Percentiles rank a stretch among this genome's conserved stretches.
Evolutionary conservation across 257 asterid genomes (phyloP).

Genomic region (Lycium ferocissimum): DNA sequence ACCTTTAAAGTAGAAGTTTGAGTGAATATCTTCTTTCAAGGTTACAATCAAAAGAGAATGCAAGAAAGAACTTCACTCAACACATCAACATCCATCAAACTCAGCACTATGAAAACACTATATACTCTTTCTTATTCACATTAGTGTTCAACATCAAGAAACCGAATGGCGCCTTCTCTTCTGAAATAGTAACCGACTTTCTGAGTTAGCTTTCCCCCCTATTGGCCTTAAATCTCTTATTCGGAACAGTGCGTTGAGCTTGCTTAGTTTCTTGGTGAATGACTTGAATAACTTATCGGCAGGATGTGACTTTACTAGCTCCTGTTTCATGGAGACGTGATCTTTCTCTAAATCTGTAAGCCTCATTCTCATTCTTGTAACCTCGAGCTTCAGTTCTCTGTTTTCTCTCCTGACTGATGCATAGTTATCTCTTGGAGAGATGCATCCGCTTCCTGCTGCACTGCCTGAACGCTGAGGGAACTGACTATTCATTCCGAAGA

Average conservation of each 20-base stretch:
- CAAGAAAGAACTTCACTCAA: constrained; percentile 28
- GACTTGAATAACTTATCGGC: constrained; percentile 77
- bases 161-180: constrained; percentile 82
- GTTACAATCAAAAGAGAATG: constrained; percentile 23
- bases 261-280: constrained; percentile 72
- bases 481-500: constrained; percentile 69
- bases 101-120: constrained; percentile 15
- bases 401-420: constrained; percentile 95
- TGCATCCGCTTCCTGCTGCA: constrained; percentile 92
- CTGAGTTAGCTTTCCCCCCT: constrained; percentile 59
- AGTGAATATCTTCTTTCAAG: constrained; percentile 26
- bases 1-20: constrained; percentile 29
- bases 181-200: constrained; percentile 70
- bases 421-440: constrained; percentile 93
- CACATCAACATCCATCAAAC: constrained; percentile 29
- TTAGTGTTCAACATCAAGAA: constrained; percentile 50
- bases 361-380: constrained; percentile 96
- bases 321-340: constrained; percentile 93
- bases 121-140: constrained; percentile 29
- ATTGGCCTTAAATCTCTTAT: constrained; percentile 55
- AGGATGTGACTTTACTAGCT: constrained; percentile 74
- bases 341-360: constrained; percentile 92
- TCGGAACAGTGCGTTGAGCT: constrained; percentile 65
- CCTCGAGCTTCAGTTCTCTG: constrained; percentile 91
- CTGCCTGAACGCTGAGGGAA: constrained; percentile 83